Conservation (phyloP, 106 monocot species). For the Dendrobium catenatum region DNA sequence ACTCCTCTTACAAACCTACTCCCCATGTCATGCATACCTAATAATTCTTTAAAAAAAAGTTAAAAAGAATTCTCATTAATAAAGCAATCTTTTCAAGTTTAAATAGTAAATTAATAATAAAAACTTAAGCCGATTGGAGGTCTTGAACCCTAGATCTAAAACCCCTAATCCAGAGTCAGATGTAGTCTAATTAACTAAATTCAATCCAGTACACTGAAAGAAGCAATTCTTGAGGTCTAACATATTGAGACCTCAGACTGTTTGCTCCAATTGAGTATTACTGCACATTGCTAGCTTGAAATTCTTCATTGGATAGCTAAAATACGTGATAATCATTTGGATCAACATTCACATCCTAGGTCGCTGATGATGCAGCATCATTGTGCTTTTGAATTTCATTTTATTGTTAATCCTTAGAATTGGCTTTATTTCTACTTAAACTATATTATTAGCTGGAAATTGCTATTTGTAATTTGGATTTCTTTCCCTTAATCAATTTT, state of each 20-base stretch:
- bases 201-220: neutral
- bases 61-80: neutral
- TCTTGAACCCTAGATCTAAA: neutral
- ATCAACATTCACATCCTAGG: too few species aligned
- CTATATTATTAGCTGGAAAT: too few species aligned
- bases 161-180: neutral
- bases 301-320: neutral
- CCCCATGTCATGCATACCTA: neutral
- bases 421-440: too few species aligned
- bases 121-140: neutral
- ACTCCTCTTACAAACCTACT: neutral
- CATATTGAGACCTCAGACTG: neutral
- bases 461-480: too few species aligned
- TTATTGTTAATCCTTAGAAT: too few species aligned
- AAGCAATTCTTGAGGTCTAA: neutral
- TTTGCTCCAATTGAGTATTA: neutral
- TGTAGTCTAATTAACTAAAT: neutral
- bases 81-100: neutral
- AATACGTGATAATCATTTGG: too few species aligned
- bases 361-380: too few species aligned
- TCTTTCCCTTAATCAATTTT: too few species aligned
- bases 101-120: neutral
- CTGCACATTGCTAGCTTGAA: neutral
- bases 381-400: too few species aligned
- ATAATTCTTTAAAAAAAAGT: neutral